Evolutionary conservation across 805 yeast genomes (phyloP).

Genomic region (Monosporozyma aquatica): DNA sequence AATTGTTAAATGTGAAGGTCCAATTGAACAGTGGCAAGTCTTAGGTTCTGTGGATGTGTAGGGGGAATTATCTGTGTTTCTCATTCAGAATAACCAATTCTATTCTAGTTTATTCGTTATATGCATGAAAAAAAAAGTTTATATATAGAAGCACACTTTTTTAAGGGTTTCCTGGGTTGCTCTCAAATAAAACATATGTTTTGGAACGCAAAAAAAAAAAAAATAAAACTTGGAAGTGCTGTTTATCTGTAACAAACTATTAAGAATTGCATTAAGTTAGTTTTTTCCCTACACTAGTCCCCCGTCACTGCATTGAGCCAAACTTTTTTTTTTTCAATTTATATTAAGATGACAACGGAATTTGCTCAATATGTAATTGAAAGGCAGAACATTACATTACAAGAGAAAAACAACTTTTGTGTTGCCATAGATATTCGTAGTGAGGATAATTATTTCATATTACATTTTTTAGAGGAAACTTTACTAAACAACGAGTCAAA

Average conservation of each 20-base stretch:
- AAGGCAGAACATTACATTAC: constrained; percentile 52
- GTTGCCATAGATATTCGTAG: constrained; percentile 52
- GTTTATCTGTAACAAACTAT: too few relatives aligned
- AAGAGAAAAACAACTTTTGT: constrained; percentile 39
- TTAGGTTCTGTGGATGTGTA: constrained; percentile 41
- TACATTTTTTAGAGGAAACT: constrained; percentile 34
- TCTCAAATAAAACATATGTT: too few relatives aligned
- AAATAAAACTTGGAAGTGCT: neutral
- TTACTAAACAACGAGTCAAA: constrained; percentile 36
- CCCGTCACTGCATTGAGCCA: too few relatives aligned
- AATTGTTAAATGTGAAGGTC: constrained; percentile 64
- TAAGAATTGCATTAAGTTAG: too few relatives aligned
- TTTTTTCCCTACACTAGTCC: too few relatives aligned
- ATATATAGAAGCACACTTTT: too few relatives aligned
- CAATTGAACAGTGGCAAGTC: constrained; percentile 57
- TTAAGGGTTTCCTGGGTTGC: too few relatives aligned
- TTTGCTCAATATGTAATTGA: constrained; percentile 11
- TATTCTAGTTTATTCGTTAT: neutral
- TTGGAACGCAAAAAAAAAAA: neutral
- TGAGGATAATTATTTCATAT: constrained; percentile 42
- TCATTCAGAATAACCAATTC: neutral
- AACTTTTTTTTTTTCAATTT: neutral
- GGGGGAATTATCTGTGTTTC: neutral
- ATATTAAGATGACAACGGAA: neutral
- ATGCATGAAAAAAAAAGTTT: too few relatives aligned